A percentile compares a stretch with the other conserved stretches of the same genome.
phyloP scores from a whole-genome alignment of 371 early-diverging fungal genomes.

The Syncephalis plumigaleata region DNA sequence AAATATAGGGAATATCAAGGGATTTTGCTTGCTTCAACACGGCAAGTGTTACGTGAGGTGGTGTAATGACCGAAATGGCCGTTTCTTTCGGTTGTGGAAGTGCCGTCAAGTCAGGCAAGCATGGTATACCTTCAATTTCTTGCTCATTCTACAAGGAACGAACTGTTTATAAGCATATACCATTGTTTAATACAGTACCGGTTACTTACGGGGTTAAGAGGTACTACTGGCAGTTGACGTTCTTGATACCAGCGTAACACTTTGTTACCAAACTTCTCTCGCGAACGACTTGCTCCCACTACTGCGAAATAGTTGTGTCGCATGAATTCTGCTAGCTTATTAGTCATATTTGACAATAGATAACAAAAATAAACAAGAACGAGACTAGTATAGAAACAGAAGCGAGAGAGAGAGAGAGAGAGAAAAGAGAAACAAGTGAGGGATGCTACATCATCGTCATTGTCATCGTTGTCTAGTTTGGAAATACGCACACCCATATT shows the following conservation, averaged over 20 bases:
- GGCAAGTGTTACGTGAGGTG: constrained; percentile 44
- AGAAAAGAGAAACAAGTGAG: too few species aligned
- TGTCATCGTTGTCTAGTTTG: too few species aligned
- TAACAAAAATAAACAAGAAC: too few species aligned
- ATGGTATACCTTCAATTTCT: constrained; percentile 24
- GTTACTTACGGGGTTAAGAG: constrained; percentile 18
- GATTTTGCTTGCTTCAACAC: constrained; percentile 39
- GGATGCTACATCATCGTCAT: too few species aligned
- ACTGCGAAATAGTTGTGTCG: constrained; percentile 32
- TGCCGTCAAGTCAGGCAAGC: constrained; percentile 20
- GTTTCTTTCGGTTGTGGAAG: constrained; percentile 20
- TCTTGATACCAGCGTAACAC: constrained; percentile 42
- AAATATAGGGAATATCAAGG: constrained; percentile 42
- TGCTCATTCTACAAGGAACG: constrained; percentile 22
- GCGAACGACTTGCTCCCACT: constrained; percentile 54
- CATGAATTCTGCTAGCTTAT: too few species aligned
- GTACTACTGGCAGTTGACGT: constrained; percentile 10
- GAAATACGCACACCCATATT: too few species aligned
- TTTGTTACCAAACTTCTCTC: constrained; percentile 60
- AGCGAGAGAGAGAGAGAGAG: too few species aligned
- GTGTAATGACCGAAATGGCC: constrained; percentile 59
- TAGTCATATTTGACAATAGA: too few species aligned
- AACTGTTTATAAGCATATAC: too few species aligned
- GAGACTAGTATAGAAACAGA: too few species aligned
- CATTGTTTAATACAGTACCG: too few species aligned